These are phyloP conservation scores for Dorcoceras hygrometricum DNA, from an alignment of 257 asterid species.

Conservation along the genomic window DNA sequence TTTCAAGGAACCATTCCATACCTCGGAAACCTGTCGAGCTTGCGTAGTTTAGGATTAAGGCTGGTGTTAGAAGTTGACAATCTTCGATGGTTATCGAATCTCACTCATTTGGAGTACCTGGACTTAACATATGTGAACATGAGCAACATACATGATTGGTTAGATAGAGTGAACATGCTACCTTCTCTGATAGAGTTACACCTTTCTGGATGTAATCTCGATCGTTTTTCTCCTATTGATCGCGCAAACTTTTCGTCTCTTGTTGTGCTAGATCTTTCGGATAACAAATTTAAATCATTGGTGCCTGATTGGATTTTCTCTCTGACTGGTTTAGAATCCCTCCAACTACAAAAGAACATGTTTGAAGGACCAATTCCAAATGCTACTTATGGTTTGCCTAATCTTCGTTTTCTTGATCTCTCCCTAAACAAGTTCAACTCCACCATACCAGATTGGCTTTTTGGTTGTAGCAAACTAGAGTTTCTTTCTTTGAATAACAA, in stretches of 20 bases:
- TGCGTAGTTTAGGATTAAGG: conserved; percentile 11
- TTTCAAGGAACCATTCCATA: conserved; percentile 19
- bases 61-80: background rate
- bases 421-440: conserved; percentile 19
- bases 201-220: conserved; percentile 4
- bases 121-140: conserved; percentile 16
- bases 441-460: conserved; percentile 28
- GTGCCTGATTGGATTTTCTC: conserved; percentile 29
- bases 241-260: conserved; percentile 19
- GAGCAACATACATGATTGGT: conserved; percentile 14
- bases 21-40: conserved; percentile 28
- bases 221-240: background rate
- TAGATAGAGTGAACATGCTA: conserved; percentile 7
- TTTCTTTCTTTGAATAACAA: conserved; percentile 7
- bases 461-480: conserved; percentile 19
- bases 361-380: conserved; percentile 30
- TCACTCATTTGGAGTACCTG: conserved; percentile 20
- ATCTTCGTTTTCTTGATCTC: conserved; percentile 17
- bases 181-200: conserved; percentile 20
- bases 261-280: conserved; percentile 17
- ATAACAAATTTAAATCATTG: background rate
- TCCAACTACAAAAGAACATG: background rate
- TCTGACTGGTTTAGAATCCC: conserved; percentile 7
- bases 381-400: background rate
- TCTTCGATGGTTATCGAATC: conserved; percentile 25